These are phyloP conservation scores for Neurospora sp. DNA, from an alignment of 495 filamentous ascomycete genomes.

Conservation along the genomic window DNA sequence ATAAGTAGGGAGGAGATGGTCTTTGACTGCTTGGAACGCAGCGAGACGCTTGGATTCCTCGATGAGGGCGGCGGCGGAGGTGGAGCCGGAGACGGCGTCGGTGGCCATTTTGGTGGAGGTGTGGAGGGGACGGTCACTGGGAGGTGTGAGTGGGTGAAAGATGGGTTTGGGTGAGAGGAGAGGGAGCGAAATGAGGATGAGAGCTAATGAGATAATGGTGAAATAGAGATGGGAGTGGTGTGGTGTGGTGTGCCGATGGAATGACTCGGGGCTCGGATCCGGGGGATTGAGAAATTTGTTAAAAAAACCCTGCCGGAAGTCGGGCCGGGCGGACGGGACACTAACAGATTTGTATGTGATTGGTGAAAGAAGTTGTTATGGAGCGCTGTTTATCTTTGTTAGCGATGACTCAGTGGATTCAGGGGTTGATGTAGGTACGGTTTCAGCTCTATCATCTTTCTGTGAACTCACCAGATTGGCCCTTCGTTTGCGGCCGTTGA, in stretches of 20 bases:
- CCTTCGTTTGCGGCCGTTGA: neutral
- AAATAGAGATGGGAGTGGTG: no score
- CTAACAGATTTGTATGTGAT: neutral
- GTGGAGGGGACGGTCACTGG: neutral
- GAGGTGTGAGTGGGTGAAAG: neutral
- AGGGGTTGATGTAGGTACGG: neutral
- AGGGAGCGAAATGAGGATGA: no score
- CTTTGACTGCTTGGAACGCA: slow-evolving; percentile 70
- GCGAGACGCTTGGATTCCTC: slow-evolving; percentile 80
- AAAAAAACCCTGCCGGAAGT: neutral
- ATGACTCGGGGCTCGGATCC: no score
- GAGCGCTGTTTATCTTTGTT: neutral
- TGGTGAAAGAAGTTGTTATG: neutral
- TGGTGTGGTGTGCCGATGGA: no score
- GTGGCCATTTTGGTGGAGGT: slow-evolving; percentile 8
- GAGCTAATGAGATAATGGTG: no score
- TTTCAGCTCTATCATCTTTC: neutral
- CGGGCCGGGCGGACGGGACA: neutral
- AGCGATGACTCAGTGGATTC: neutral
- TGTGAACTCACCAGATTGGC: no score
- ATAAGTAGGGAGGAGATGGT: slow-evolving; percentile 42
- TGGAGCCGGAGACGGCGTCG: slow-evolving; percentile 4
- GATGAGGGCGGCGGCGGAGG: slow-evolving; percentile 31
- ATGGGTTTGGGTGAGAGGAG: no score
- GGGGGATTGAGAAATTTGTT: neutral